Evolutionary conservation across 2,329 filamentous ascomycete species (phyloP).

Genomic region (Colletotrichum falcatum): DNA sequence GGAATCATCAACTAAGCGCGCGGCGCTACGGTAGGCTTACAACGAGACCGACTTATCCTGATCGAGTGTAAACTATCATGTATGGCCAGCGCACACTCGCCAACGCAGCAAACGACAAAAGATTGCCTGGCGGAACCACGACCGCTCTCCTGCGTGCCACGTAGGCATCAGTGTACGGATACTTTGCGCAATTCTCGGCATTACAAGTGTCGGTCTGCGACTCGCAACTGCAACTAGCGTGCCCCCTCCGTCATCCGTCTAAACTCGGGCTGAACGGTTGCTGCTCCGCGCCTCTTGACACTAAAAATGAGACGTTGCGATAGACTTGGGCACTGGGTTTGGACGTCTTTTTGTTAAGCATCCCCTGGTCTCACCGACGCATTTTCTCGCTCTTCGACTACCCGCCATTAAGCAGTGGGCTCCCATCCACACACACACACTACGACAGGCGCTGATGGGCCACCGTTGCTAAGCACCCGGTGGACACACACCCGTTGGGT

Average conservation of each 20-base stretch:
- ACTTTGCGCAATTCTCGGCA: not conserved
- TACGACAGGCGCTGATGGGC: not conserved
- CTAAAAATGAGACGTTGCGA: conserved; percentile 27
- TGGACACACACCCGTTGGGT: not conserved
- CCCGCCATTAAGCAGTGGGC: not conserved
- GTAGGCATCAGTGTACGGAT: not conserved
- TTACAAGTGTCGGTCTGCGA: not conserved
- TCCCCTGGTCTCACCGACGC: too few species aligned
- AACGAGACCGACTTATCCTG: not conserved
- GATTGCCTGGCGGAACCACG: not conserved
- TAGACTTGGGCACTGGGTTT: conserved; percentile 17
- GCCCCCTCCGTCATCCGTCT: not conserved
- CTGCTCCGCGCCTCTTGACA: not conserved
- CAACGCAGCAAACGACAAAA: conserved; percentile 4
- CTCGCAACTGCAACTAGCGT: not conserved
- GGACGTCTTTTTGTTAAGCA: conserved; percentile 30
- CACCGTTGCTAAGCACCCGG: not conserved
- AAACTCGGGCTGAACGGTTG: not conserved
- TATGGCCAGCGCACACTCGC: conserved; percentile 6
- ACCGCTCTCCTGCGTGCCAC: not conserved
- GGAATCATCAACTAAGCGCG: not conserved
- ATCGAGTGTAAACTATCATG: not conserved
- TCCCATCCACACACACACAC: not conserved
- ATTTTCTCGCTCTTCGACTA: too few species aligned
- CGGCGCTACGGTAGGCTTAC: not conserved